A percentile compares a stretch with the other conserved stretches of the same genome.
These are phyloP conservation scores for Begonia loranthoides DNA, from an alignment of 306 rosid species.

Conservation along the genomic window DNA sequence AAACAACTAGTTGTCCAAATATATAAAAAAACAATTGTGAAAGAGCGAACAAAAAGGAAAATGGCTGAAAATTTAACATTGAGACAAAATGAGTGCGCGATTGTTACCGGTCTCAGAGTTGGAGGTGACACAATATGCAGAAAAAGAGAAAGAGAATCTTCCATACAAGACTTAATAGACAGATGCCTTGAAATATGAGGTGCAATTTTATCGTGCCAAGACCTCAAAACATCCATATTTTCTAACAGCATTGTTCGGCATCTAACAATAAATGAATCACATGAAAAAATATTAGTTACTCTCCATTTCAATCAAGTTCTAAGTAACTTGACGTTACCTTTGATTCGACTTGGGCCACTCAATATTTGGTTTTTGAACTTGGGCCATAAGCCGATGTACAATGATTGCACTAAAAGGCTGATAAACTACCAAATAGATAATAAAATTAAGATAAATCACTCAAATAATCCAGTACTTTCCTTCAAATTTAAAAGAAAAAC, in stretches of 20 bases:
- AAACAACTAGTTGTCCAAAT: no score
- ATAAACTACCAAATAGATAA: constrained; percentile 38
- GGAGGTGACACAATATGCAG: constrained; percentile 79
- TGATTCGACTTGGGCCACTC: constrained; percentile 87
- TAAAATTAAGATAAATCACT: constrained; percentile 4
- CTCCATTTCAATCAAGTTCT: constrained; percentile 9
- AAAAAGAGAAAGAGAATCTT: constrained; percentile 68
- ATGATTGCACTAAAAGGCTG: constrained; percentile 48
- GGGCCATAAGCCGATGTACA: constrained; percentile 61
- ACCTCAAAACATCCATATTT: constrained; percentile 53
- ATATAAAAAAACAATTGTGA: no score
- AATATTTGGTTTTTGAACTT: constrained; percentile 79
- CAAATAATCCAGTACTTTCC: constrained; percentile 11
- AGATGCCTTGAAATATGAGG: constrained; percentile 66
- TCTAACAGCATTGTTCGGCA: constrained; percentile 46
- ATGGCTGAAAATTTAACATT: no score
- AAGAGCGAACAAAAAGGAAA: no score
- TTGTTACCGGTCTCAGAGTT: constrained; percentile 62
- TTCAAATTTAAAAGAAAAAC: constrained; percentile 6
- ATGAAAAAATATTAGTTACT: not conserved
- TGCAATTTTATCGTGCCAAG: constrained; percentile 63
- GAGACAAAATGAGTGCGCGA: no score
- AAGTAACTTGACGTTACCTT: constrained; percentile 37
- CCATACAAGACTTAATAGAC: constrained; percentile 53
- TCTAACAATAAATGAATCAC: constrained; percentile 19